phyloP scores from a whole-genome alignment of 2,329 filamentous ascomycete genomes.

The Pseudodiploospora longispora region DNA sequence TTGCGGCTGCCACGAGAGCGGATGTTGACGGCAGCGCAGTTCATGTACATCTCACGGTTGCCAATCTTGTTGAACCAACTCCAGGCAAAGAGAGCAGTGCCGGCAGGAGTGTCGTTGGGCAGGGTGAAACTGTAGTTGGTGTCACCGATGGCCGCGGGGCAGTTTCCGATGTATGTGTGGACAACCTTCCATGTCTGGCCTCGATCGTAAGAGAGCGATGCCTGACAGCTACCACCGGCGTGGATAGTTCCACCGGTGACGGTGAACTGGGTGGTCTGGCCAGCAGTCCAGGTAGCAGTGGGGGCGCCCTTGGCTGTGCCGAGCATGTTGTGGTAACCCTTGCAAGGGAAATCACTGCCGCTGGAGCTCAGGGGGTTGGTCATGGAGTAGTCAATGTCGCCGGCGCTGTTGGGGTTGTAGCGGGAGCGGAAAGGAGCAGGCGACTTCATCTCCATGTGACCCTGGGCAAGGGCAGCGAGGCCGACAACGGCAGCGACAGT shows the following conservation, averaged over 20 bases:
- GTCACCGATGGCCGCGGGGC: constrained; percentile 32
- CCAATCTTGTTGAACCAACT: constrained; percentile 70
- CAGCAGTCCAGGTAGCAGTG: constrained; percentile 54
- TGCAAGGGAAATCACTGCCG: constrained; percentile 68
- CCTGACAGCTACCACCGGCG: constrained; percentile 67
- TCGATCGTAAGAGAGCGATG: constrained; percentile 65
- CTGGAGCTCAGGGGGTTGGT: constrained; percentile 54
- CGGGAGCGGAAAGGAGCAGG: constrained; percentile 47
- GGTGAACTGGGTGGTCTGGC: constrained; percentile 54
- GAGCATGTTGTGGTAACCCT: constrained; percentile 48
- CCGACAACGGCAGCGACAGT: constrained; percentile 33
- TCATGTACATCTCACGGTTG: constrained; percentile 83
- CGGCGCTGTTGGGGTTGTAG: constrained; percentile 36
- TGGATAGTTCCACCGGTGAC: constrained; percentile 56
- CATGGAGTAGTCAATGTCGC: constrained; percentile 61
- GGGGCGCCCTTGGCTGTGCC: constrained; percentile 41
- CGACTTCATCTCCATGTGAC: constrained; percentile 49
- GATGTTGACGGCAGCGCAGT: constrained; percentile 66
- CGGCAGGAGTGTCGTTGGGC: constrained; percentile 51
- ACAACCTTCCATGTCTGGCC: constrained; percentile 63
- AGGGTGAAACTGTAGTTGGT: constrained; percentile 57
- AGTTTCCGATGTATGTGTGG: constrained; percentile 48
- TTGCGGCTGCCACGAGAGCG: constrained; percentile 24
- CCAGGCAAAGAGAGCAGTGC: constrained; percentile 64
- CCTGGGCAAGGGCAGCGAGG: constrained; percentile 35